phyloP scores from a whole-genome alignment of 139 green algal genomes.

The Chlamydomonas incerta region DNA sequence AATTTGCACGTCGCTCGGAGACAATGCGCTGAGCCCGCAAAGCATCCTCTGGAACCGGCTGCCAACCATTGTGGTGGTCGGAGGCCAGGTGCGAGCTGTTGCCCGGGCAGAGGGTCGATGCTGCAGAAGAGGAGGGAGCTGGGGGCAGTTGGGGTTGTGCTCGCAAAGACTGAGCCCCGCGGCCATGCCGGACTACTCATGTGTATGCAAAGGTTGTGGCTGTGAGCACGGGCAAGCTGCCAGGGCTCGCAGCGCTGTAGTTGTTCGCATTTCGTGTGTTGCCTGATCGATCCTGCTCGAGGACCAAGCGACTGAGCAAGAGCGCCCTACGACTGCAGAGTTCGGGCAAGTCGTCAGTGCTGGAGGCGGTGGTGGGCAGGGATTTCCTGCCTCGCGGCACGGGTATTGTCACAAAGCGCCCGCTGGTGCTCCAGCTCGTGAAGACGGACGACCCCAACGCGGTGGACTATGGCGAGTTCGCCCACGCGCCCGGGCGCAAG shows the following conservation, averaged over 20 bases:
- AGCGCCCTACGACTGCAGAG: slow-evolving; percentile 67
- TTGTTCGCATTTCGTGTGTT: slow-evolving; percentile 4
- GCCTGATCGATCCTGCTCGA: neutral
- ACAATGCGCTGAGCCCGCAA: slow-evolving; percentile 62
- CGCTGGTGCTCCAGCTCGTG: slow-evolving; percentile 92
- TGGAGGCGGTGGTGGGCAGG: slow-evolving; percentile 94
- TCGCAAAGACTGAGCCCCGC: too few relatives aligned
- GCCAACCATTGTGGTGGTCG: slow-evolving; percentile 92
- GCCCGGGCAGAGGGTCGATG: too few relatives aligned
- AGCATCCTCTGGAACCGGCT: slow-evolving; percentile 87
- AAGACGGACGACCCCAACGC: slow-evolving; percentile 81
- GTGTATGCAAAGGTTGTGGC: too few relatives aligned
- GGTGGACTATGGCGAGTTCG: slow-evolving; percentile 92
- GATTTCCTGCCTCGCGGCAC: slow-evolving; percentile 95
- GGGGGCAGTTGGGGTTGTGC: slow-evolving; percentile 8
- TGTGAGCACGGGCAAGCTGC: too few relatives aligned
- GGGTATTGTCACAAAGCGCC: slow-evolving; percentile 94
- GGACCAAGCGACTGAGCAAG: neutral
- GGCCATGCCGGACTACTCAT: too few relatives aligned
- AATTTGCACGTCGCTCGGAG: slow-evolving; percentile 71
- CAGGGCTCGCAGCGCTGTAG: neutral
- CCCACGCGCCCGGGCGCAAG: slow-evolving; percentile 83
- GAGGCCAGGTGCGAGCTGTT: slow-evolving; percentile 78
- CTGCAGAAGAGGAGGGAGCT: neutral
- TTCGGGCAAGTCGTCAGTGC: slow-evolving; percentile 94